Conservation (phyloP, 768 basidiomycete genomes). For the Pleurotus eryngii region DNA sequence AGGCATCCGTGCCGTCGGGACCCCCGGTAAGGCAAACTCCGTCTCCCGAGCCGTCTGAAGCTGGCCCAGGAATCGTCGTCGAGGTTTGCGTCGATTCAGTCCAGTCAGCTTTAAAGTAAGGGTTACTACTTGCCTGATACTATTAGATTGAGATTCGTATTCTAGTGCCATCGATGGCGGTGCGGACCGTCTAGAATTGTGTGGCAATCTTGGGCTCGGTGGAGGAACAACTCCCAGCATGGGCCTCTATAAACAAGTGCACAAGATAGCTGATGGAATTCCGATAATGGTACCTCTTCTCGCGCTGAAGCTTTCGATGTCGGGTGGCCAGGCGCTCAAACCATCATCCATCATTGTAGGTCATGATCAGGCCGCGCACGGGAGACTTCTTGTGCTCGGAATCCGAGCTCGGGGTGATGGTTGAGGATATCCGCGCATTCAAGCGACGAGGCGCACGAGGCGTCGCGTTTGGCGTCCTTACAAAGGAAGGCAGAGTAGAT, state of each 20-base stretch:
- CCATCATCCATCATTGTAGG: slow-evolving; percentile 34
- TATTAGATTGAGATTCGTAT: slow-evolving; percentile 7
- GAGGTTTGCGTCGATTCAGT: slow-evolving; percentile 81
- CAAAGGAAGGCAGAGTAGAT: slow-evolving; percentile 55
- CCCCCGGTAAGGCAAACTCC: too few relatives aligned
- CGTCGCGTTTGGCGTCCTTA: slow-evolving; percentile 66
- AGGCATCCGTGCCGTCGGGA: background rate
- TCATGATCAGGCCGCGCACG: slow-evolving; percentile 75
- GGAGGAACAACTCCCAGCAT: slow-evolving; percentile 82
- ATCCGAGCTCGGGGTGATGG: slow-evolving; percentile 67
- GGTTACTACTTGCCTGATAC: slow-evolving; percentile 1
- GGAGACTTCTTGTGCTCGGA: slow-evolving; percentile 78
- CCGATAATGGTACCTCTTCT: slow-evolving; percentile 62
- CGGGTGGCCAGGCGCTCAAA: background rate
- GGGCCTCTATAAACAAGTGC: slow-evolving; percentile 65
- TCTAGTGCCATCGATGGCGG: slow-evolving; percentile 67
- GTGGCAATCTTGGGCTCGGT: slow-evolving; percentile 64
- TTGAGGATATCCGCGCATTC: slow-evolving; percentile 65
- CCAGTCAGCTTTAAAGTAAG: slow-evolving; percentile 65
- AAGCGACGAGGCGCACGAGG: slow-evolving; percentile 57
- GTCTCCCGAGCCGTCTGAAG: too few relatives aligned
- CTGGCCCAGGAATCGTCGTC: slow-evolving; percentile 23
- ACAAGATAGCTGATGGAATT: slow-evolving; percentile 40
- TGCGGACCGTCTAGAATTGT: slow-evolving; percentile 76
- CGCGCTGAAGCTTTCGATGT: background rate